Base-by-base conservation (phyloP, 768 basidiomycete species). In the Amanita thiersii region DNA sequence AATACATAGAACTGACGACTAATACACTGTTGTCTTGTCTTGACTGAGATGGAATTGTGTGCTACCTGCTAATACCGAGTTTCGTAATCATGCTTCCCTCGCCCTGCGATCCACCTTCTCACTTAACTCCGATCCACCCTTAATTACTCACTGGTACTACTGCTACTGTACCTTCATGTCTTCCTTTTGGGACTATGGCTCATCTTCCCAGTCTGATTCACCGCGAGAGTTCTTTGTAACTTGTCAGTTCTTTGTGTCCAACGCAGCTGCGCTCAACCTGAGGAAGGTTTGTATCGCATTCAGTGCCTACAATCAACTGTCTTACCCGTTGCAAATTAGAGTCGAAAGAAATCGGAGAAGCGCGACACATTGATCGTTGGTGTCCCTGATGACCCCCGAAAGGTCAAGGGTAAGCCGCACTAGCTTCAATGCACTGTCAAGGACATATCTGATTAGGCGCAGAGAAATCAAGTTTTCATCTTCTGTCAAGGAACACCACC, bases 381-480 rank as follows among this genome's bases (percentile, higher is more conserved):
- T 41, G 61, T 59, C 11, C 77, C 77, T 25, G 69, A 74, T 37
- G 62, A 39, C 11, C 12, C 5, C 28, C 23, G 61, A 59, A 85
- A 70, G 56, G 55, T 81, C 50, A 83, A 75, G 69, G 82, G 84
- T 81, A 55, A 48, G 48, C 43, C 20, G 23, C 14, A 25, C 30
- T 12, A 20, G 18, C n/a, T 7, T 37, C 11, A 6, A 4, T 8
- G 35, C 21, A 20, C 31, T 36, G 18, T 34, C 21, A 18, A 34
- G 6, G 18, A 26, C 37, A 34, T 29, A 24, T 37, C 31, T 29
- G 4, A 14, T 5, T 45, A 23, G 33, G 23, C 51, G 19, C 52
- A 87, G 84, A 88, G 52, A 85, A 81, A 60, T 66, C 78, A 14
- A 84, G 76, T 52, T 86, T 83, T 83, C 70, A 83, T 32, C 68